phyloP scores from a whole-genome alignment of 1,139 yeast genomes.

The Pneumocystis jirovecii region DNA sequence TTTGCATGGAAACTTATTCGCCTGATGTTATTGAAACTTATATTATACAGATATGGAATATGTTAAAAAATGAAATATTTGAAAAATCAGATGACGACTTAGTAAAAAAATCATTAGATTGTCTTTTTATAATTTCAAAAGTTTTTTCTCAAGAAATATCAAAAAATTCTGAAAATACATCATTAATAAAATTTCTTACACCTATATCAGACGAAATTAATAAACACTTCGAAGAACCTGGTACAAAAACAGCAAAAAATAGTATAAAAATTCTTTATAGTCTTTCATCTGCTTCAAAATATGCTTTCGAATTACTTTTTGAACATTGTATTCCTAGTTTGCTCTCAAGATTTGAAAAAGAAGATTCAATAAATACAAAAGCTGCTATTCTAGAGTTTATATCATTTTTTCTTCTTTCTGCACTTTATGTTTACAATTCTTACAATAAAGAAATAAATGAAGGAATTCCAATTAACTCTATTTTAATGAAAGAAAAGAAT shows the following conservation, averaged over 20 bases:
- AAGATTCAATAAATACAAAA: conserved; percentile 39
- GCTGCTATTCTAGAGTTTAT: conserved; percentile 42
- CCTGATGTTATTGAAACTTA: conserved; percentile 32
- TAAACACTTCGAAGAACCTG: conserved; percentile 37
- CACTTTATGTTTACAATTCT: neutral
- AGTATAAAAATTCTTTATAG: conserved; percentile 45
- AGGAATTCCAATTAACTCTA: neutral
- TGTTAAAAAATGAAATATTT: conserved; percentile 70
- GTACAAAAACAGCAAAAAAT: conserved; percentile 43
- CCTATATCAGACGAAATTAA: conserved; percentile 40
- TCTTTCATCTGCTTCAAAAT: conserved; percentile 33
- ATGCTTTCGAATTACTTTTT: conserved; percentile 36
- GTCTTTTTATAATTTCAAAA: conserved; percentile 31
- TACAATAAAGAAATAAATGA: conserved; percentile 2
- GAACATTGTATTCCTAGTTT: conserved; percentile 27
- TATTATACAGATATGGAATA: conserved; percentile 75
- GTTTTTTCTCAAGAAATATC: conserved; percentile 27
- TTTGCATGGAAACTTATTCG: conserved; percentile 41
- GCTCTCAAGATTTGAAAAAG: conserved; percentile 20
- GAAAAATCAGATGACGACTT: conserved; percentile 41
- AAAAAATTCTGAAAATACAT: conserved; percentile 18
- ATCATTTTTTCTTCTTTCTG: neutral
- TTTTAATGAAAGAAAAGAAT: neutral
- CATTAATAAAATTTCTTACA: conserved; percentile 18
- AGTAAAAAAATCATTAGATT: conserved; percentile 32